Conservation (phyloP, 371 early-diverging fungal species). For the Smittium mucronatum region DNA sequence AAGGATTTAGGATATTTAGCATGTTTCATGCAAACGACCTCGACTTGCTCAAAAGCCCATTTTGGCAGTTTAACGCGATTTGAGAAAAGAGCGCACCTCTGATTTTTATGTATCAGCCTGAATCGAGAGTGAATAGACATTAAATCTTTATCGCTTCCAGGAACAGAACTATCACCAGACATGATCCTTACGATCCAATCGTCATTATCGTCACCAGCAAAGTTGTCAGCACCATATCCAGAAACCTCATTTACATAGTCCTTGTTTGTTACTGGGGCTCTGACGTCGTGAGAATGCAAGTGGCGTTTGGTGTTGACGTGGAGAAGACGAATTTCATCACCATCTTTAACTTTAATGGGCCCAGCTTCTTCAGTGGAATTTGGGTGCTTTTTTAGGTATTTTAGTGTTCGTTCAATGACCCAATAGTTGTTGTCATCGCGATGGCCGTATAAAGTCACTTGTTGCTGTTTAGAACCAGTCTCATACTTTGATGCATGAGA, state of each 20-base stretch:
- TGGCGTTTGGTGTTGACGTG: slow-evolving; percentile 55
- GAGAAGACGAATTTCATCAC: slow-evolving; percentile 56
- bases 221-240: slow-evolving; percentile 43
- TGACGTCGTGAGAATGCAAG: slow-evolving; percentile 78
- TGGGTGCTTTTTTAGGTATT: slow-evolving; percentile 30
- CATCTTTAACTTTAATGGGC: slow-evolving; percentile 38
- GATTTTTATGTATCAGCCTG: slow-evolving; percentile 56
- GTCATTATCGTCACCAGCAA: slow-evolving; percentile 48
- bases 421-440: slow-evolving; percentile 72
- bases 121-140: slow-evolving; percentile 51
- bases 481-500: slow-evolving; percentile 65
- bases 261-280: slow-evolving; percentile 68
- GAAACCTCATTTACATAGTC: slow-evolving; percentile 83
- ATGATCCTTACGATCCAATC: slow-evolving; percentile 63
- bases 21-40: slow-evolving; percentile 70
- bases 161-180: slow-evolving; percentile 39
- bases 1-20: slow-evolving; percentile 46
- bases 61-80: slow-evolving; percentile 71
- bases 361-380: slow-evolving; percentile 28
- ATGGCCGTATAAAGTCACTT: slow-evolving; percentile 77
- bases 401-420: slow-evolving; percentile 38
- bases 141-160: slow-evolving; percentile 37
- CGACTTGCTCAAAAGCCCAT: slow-evolving; percentile 92
- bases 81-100: slow-evolving; percentile 64
- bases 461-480: slow-evolving; percentile 71